Evolutionary conservation across 2,329 filamentous ascomycete genomes (phyloP).

Genomic region (Rosellinia necatrix): DNA sequence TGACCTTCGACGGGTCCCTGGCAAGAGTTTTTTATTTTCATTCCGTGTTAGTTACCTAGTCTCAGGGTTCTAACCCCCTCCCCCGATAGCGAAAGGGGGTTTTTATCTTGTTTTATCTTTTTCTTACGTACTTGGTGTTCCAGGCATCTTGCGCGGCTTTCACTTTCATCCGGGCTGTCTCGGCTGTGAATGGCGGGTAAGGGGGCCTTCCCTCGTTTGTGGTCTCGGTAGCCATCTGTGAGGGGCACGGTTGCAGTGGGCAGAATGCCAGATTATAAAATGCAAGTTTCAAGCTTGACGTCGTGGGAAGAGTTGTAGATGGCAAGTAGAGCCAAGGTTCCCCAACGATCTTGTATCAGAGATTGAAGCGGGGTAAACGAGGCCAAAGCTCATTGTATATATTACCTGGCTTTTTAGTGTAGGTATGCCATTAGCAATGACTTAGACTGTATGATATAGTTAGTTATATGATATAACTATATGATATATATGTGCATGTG

Average conservation of each 20-base stretch:
- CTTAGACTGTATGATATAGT: no score
- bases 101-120: no score
- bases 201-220: slow-evolving; percentile 45
- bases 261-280: not conserved
- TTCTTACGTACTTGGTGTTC: slow-evolving; percentile 72
- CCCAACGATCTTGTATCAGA: no score
- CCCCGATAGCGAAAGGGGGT: no score
- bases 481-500: not conserved
- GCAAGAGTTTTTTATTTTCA: not conserved
- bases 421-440: not conserved
- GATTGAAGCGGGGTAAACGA: no score
- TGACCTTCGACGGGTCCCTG: slow-evolving; percentile 68
- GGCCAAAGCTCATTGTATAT: no score
- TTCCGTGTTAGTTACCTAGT: no score
- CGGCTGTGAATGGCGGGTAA: slow-evolving; percentile 73
- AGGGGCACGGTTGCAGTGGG: no score
- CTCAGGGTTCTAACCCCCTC: no score
- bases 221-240: slow-evolving; percentile 32
- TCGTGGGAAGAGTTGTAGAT: not conserved
- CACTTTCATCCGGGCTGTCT: slow-evolving; percentile 75
- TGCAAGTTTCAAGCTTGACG: not conserved
- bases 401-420: not conserved
- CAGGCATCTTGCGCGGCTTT: slow-evolving; percentile 83
- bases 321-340: no score
- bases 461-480: not conserved